Evolutionary conservation across 140 eudicot species (phyloP).

Genomic region (Oenanthe javanica): DNA sequence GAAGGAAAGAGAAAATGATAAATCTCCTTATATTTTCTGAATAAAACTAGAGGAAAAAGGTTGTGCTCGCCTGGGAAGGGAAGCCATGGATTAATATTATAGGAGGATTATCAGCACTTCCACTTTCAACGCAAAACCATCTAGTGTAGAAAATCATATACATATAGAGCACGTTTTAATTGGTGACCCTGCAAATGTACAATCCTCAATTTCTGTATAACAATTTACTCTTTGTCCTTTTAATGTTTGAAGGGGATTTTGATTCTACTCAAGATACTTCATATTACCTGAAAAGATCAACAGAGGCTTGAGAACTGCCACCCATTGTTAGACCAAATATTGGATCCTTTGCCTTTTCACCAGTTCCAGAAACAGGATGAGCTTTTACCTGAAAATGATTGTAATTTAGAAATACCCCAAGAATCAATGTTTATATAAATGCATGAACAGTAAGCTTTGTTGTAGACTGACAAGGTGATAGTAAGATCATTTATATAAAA

Average conservation of each 20-base stretch:
- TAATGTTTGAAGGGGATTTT: slow-evolving; percentile 1
- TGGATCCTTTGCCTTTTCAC: slow-evolving; percentile 96
- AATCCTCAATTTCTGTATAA: slow-evolving; percentile 68
- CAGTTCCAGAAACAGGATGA: slow-evolving; percentile 68
- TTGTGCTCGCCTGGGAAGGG: slow-evolving; percentile 81
- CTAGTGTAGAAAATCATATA: slow-evolving; percentile 76
- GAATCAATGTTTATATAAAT: slow-evolving; percentile 2
- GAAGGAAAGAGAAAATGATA: neutral
- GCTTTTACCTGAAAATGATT: slow-evolving; percentile 62
- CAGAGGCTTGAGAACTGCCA: slow-evolving; percentile 73
- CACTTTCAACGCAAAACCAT: slow-evolving; percentile 97
- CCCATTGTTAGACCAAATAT: slow-evolving; percentile 88
- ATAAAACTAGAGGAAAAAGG: slow-evolving; percentile 5
- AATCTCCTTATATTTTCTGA: neutral
- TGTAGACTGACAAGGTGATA: neutral
- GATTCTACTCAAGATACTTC: slow-evolving; percentile 12
- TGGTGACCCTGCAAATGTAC: slow-evolving; percentile 78
- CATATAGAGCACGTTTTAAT: slow-evolving; percentile 62
- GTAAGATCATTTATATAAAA: too few species aligned
- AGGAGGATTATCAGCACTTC: slow-evolving; percentile 59
- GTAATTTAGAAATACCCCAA: neutral
- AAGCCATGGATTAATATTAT: slow-evolving; percentile 82
- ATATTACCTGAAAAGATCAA: slow-evolving; percentile 78
- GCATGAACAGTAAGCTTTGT: neutral
- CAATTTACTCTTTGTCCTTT: slow-evolving; percentile 21